Evolutionary conservation across 768 basidiomycete species (phyloP).

Genomic region (Asterophora lycoperdoides): DNA sequence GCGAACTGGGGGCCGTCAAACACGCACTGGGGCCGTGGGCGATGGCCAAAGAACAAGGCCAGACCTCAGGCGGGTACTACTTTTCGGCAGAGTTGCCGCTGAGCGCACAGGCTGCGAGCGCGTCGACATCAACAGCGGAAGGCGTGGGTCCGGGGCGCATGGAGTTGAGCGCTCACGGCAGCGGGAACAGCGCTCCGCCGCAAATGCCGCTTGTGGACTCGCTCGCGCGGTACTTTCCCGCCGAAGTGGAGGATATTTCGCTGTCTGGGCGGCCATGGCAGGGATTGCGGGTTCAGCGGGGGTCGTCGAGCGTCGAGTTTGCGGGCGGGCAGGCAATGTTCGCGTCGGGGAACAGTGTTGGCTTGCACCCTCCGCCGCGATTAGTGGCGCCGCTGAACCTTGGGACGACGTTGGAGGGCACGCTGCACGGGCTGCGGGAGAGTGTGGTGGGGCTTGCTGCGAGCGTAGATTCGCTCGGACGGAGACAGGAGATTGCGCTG

Average conservation of each 20-base stretch:
- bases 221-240: constrained; percentile 19
- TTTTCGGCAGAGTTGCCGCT: constrained; percentile 23
- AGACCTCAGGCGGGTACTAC: background rate
- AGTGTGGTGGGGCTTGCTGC: constrained; percentile 57
- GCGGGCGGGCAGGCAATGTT: background rate
- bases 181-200: background rate
- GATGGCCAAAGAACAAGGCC: constrained; percentile 11
- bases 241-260: constrained; percentile 9
- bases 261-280: background rate
- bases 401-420: constrained; percentile 58
- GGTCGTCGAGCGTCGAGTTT: constrained; percentile 1
- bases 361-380: constrained; percentile 10
- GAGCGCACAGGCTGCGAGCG: constrained; percentile 18
- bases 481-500: constrained; percentile 61
- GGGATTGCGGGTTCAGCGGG: background rate
- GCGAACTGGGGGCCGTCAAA: constrained; percentile 54
- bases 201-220: constrained; percentile 7
- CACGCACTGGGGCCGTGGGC: constrained; percentile 54
- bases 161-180: too few relatives aligned
- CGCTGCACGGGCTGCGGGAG: constrained; percentile 53
- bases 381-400: constrained; percentile 60
- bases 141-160: constrained; percentile 1
- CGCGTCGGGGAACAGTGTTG: too few relatives aligned
- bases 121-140: constrained; percentile 23
- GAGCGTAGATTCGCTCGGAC: constrained; percentile 56